phyloP scores from a whole-genome alignment of 176 grass and related monocot species.

The Hyparrhenia diplandra region DNA sequence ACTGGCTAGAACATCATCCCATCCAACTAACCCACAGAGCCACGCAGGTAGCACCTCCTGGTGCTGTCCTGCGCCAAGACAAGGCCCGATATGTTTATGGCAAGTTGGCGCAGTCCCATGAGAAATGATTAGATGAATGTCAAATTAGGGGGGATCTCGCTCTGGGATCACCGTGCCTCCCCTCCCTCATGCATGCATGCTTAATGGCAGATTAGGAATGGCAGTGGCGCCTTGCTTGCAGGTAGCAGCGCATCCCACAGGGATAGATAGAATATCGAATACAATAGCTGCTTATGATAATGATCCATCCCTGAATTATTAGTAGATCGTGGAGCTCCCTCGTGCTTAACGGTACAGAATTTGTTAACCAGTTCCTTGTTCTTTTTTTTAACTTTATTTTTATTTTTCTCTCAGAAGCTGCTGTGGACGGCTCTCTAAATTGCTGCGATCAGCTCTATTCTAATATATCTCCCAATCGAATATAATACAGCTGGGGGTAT shows the following conservation, averaged over 20 bases:
- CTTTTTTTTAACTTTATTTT: not conserved
- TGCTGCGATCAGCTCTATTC: not conserved
- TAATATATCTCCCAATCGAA: not conserved
- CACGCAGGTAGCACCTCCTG: constrained; percentile 39
- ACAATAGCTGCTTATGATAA: not conserved
- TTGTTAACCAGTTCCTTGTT: not conserved
- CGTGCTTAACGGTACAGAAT: constrained; percentile 34
- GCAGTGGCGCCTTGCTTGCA: not conserved
- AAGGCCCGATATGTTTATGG: not conserved
- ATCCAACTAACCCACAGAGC: not conserved
- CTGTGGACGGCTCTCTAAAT: constrained; percentile 20
- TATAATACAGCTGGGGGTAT: not conserved
- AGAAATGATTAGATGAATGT: constrained; percentile 50
- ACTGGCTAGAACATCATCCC: constrained; percentile 10
- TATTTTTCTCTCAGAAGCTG: not conserved
- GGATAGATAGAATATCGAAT: not conserved
- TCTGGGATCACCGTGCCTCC: constrained; percentile 31
- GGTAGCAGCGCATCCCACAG: constrained; percentile 26
- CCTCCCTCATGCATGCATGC: not conserved
- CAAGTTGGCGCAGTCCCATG: constrained; percentile 31
- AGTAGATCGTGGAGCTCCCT: constrained; percentile 36
- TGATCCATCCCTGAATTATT: constrained; percentile 36
- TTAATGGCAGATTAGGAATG: not conserved
- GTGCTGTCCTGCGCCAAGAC: constrained; percentile 35
- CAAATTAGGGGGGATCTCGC: constrained; percentile 38